phyloP scores from a whole-genome alignment of 257 asterid species.

The Cinchona pubescens region DNA sequence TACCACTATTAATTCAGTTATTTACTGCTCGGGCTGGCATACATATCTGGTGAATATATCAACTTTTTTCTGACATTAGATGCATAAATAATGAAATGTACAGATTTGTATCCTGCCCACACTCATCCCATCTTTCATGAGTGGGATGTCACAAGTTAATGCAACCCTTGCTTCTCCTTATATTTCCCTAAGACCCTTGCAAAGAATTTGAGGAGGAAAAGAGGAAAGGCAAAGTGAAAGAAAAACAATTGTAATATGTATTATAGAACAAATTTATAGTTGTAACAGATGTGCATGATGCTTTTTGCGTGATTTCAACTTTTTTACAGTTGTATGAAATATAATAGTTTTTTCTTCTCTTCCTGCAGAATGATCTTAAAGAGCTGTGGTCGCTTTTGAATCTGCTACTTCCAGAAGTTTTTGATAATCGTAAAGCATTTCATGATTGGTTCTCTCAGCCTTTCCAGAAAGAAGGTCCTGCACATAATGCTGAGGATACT shows the following conservation, averaged over 20 bases:
- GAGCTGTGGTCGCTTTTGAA: slow-evolving; percentile 98
- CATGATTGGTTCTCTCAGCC: slow-evolving; percentile 99
- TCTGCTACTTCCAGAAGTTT: slow-evolving; percentile 94
- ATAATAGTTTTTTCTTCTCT: slow-evolving; percentile 13
- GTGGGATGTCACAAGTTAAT: not conserved
- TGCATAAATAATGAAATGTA: not conserved
- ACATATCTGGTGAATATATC: not conserved
- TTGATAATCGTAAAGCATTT: slow-evolving; percentile 96
- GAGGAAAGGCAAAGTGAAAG: not conserved
- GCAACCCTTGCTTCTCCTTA: not conserved
- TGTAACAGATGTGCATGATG: not conserved
- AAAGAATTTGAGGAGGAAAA: not conserved
- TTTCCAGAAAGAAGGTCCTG: slow-evolving; percentile 81
- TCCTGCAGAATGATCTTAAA: slow-evolving; percentile 92
- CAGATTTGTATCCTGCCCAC: too few species aligned
- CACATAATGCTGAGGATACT: slow-evolving; percentile 85
- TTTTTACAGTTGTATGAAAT: not conserved
- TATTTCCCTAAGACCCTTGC: not conserved
- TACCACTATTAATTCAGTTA: not conserved
- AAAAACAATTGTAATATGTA: not conserved
- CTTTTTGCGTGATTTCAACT: not conserved
- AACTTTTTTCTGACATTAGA: not conserved
- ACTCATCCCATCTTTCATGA: not conserved
- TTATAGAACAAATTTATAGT: not conserved
- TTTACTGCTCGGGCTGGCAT: not conserved